Conservation (phyloP, 2,329 filamentous ascomycete species). For the Dryadomyces quercus-mongolicae region DNA sequence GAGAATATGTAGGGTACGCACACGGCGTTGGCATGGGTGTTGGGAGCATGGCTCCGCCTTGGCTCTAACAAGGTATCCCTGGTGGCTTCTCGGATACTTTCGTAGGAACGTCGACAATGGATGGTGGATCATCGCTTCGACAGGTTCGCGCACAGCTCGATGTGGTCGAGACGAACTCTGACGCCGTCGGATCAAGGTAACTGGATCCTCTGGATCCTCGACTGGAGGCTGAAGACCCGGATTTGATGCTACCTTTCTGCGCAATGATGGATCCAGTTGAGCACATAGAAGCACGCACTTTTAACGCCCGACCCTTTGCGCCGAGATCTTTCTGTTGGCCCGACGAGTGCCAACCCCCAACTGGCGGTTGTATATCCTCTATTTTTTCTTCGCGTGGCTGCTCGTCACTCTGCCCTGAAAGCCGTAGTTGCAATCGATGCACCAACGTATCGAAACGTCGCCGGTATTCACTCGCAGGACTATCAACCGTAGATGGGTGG, state of each 20-base stretch:
- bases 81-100: neutral
- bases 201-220: neutral
- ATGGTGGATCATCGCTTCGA: neutral
- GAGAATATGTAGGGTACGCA: no score
- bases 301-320: neutral
- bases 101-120: neutral
- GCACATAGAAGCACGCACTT: neutral
- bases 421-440: constrained; percentile 6
- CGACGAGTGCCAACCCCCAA: no score
- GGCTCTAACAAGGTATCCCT: neutral
- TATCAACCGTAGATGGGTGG: neutral
- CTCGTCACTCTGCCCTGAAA: constrained; percentile 1
- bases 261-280: neutral
- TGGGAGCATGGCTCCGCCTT: neutral
- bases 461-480: neutral
- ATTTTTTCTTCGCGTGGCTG: neutral
- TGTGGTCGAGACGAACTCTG: neutral
- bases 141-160: neutral
- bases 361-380: neutral
- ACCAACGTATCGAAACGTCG: constrained; percentile 8
- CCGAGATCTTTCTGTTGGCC: neutral
- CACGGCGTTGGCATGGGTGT: neutral
- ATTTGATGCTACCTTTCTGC: neutral
- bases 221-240: neutral
- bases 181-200: constrained; percentile 2